Evolutionary conservation across 2,329 filamentous ascomycete genomes (phyloP).

Genomic region (Sordariomycetes sp.): DNA sequence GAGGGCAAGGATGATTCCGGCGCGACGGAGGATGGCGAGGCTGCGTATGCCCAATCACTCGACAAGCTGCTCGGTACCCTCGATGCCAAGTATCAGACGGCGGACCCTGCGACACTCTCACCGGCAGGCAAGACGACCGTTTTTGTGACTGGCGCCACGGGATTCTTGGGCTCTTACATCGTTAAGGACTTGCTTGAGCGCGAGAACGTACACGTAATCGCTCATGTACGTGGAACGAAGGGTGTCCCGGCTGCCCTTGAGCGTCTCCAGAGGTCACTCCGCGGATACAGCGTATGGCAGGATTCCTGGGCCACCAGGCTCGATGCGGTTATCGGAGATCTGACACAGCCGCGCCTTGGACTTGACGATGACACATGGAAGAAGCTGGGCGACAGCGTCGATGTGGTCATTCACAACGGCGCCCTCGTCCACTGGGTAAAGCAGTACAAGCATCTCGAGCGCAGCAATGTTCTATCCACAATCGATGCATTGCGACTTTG

Average conservation of each 20-base stretch:
- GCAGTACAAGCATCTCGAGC: conserved; percentile 62
- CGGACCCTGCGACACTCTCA: conserved; percentile 22
- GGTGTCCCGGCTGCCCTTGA: conserved; percentile 22
- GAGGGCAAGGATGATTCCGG: conserved; percentile 14
- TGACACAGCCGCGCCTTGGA: conserved; percentile 65
- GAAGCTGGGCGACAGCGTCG: conserved; percentile 53
- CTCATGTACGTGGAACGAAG: conserved; percentile 61
- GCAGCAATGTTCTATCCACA: conserved; percentile 73
- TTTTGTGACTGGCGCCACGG: conserved; percentile 74
- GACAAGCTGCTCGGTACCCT: conserved; percentile 40
- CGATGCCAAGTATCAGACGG: conserved; percentile 25
- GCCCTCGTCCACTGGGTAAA: conserved; percentile 76
- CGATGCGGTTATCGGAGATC: conserved; percentile 61
- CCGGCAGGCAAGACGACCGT: conserved; percentile 40
- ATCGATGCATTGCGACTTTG: conserved; percentile 70
- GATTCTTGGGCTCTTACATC: conserved; percentile 75
- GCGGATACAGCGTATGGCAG: conserved; percentile 74
- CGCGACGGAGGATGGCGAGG: conserved; percentile 25
- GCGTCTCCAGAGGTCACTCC: conserved; percentile 39
- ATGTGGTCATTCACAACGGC: conserved; percentile 75
- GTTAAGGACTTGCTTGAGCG: conserved; percentile 65
- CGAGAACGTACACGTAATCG: conserved; percentile 42
- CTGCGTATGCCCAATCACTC: conserved; percentile 44
- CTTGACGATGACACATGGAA: conserved; percentile 60
- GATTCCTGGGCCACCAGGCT: conserved; percentile 58